A percentile compares a stretch with the other conserved stretches of the same genome.
phyloP scores from a whole-genome alignment of 2,329 filamentous ascomycete species.

The Cordyceps sp. region DNA sequence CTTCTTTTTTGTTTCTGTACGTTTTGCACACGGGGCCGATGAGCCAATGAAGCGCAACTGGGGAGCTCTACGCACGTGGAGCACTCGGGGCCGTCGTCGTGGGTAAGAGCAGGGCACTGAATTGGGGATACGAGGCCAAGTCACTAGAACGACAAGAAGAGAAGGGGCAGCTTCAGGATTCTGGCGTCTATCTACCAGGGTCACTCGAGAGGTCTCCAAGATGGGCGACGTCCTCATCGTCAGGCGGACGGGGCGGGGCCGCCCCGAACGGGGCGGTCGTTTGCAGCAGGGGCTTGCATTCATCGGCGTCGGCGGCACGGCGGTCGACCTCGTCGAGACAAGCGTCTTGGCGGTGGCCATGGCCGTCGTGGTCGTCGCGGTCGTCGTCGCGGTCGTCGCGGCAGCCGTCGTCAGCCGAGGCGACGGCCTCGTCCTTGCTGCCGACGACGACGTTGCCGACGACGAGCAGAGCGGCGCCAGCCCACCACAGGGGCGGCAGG shows the following conservation, averaged over 20 bases:
- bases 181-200: not conserved
- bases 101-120: too few species aligned
- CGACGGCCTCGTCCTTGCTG: constrained; percentile 38
- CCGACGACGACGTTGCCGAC: constrained; percentile 68
- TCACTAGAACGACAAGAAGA: too few species aligned
- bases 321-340: not conserved
- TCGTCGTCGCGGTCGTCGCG: constrained; percentile 56
- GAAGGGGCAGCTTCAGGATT: too few species aligned
- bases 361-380: not conserved
- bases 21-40: too few species aligned
- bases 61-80: too few species aligned
- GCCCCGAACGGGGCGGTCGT: not conserved
- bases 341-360: not conserved
- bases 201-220: constrained; percentile 12
- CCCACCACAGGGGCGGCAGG: constrained; percentile 60
- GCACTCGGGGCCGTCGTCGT: too few species aligned
- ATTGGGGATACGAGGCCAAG: too few species aligned
- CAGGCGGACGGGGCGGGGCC: constrained; percentile 4
- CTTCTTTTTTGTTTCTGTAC: too few species aligned
- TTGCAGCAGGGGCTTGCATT: constrained; percentile 12
- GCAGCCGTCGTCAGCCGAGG: too few species aligned
- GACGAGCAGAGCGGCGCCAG: constrained; percentile 54
- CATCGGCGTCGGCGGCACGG: constrained; percentile 8
- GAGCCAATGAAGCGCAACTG: too few species aligned
- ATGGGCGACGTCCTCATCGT: constrained; percentile 15